These are phyloP conservation scores for Steccherinum ochraceum DNA, from an alignment of 768 basidiomycete species.

Conservation along the genomic window DNA sequence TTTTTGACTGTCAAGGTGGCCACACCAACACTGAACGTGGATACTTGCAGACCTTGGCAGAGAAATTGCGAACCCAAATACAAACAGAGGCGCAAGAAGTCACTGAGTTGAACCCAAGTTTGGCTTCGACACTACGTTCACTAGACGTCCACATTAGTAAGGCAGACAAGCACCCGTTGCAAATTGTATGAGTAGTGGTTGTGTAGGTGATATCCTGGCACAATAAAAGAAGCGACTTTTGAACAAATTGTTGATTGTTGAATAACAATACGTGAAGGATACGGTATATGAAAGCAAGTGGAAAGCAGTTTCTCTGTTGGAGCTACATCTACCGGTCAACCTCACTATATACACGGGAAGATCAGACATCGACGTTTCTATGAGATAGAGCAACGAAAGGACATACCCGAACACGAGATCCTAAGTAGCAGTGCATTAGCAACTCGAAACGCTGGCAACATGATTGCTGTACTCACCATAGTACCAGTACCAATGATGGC, in stretches of 20 bases:
- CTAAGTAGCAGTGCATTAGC: constrained; percentile 23
- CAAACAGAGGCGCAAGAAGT: constrained; percentile 25
- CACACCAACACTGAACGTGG: constrained; percentile 96
- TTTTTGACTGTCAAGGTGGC: constrained; percentile 44
- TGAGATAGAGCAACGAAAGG: not conserved
- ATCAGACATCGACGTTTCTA: not conserved
- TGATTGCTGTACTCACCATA: constrained; percentile 54
- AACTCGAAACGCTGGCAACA: not conserved
- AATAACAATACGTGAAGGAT: too few relatives aligned
- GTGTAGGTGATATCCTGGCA: too few relatives aligned
- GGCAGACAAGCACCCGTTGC: constrained; percentile 69
- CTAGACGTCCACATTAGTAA: constrained; percentile 67
- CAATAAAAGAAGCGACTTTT: too few relatives aligned
- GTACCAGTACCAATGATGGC: constrained; percentile 98
- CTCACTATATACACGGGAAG: constrained; percentile 28
- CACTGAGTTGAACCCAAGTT: constrained; percentile 29
- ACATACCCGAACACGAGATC: constrained; percentile 94
- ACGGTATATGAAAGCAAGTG: constrained; percentile 1
- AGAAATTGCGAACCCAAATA: constrained; percentile 53
- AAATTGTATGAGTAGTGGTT: constrained; percentile 45
- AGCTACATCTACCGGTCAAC: constrained; percentile 32
- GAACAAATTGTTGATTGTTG: too few relatives aligned
- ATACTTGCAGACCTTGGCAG: constrained; percentile 72
- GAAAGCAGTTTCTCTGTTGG: constrained; percentile 2
- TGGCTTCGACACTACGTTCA: constrained; percentile 17